Evolutionary conservation across 139 green algal genomes (phyloP).

Genomic region (Volvox africanus): DNA sequence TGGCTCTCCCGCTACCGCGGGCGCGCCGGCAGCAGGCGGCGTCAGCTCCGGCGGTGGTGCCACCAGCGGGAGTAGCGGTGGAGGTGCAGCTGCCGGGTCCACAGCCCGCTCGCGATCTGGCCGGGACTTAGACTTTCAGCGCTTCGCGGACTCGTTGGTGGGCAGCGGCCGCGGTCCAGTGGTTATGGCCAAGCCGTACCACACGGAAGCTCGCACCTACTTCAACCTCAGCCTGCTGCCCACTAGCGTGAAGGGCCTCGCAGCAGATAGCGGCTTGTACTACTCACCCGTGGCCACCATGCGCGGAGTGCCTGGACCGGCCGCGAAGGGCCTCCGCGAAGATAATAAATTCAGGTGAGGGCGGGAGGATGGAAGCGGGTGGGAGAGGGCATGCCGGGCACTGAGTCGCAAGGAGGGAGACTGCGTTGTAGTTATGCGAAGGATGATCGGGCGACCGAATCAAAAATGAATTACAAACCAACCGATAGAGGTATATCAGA

Average conservation of each 20-base stretch:
- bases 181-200: constrained; percentile 33
- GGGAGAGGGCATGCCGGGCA: too few species aligned
- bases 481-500: too few species aligned
- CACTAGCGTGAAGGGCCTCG: neutral
- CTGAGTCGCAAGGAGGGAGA: too few species aligned
- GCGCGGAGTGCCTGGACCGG: neutral
- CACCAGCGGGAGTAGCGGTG: neutral
- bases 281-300: constrained; percentile 29
- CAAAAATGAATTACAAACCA: too few species aligned
- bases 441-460: too few species aligned
- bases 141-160: neutral
- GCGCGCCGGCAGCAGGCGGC: too few species aligned
- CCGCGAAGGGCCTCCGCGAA: neutral
- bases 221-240: constrained; percentile 47
- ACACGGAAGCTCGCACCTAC: constrained; percentile 36
- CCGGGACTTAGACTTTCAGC: neutral
- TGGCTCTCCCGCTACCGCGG: neutral
- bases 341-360: constrained; percentile 26
- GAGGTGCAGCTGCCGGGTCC: neutral
- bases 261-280: constrained; percentile 25
- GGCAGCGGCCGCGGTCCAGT: constrained; percentile 12
- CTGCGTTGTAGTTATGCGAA: too few species aligned
- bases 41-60: too few species aligned
- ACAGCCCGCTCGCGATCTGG: neutral
- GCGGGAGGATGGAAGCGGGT: neutral